phyloP scores from a whole-genome alignment of 768 basidiomycete genomes.

The Mycena crocata region DNA sequence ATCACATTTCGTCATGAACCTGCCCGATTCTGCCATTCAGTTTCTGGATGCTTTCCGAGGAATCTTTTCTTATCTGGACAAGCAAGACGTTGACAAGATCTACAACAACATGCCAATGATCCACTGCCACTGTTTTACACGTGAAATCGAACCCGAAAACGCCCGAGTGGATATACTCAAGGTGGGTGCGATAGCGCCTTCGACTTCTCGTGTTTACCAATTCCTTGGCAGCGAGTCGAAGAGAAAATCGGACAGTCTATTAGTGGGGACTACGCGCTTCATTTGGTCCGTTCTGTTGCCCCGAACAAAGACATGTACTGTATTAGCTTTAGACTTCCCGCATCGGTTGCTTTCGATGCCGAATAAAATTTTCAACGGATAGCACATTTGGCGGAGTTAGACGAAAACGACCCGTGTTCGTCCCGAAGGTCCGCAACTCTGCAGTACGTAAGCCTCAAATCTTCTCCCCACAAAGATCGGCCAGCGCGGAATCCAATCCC shows the following conservation, averaged over 20 bases:
- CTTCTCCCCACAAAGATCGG: background rate
- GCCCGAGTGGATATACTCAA: conserved; percentile 84
- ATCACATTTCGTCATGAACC: conserved; percentile 96
- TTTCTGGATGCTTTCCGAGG: conserved; percentile 93
- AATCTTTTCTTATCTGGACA: conserved; percentile 57
- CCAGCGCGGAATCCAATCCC: no score
- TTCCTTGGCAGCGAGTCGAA: conserved; percentile 71
- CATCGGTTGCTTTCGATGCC: conserved; percentile 49
- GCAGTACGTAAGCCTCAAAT: no score
- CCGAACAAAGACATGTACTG: conserved; percentile 99
- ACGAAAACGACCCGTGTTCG: no score
- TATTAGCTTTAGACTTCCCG: conserved; percentile 78
- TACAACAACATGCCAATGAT: conserved; percentile 85
- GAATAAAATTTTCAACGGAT: conserved; percentile 28
- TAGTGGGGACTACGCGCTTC: conserved; percentile 61
- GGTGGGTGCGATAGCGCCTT: conserved; percentile 59
- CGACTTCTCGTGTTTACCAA: conserved; percentile 28
- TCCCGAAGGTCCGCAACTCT: no score
- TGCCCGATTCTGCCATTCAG: conserved; percentile 90
- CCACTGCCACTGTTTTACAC: conserved; percentile 97
- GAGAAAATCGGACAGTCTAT: conserved; percentile 69
- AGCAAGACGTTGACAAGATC: conserved; percentile 55
- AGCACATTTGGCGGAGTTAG: no score
- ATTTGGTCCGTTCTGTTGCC: conserved; percentile 92
- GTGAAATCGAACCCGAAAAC: conserved; percentile 74